Evolutionary conservation across 179 eudicot genomes (phyloP).

Genomic region (Silene coronaria): DNA sequence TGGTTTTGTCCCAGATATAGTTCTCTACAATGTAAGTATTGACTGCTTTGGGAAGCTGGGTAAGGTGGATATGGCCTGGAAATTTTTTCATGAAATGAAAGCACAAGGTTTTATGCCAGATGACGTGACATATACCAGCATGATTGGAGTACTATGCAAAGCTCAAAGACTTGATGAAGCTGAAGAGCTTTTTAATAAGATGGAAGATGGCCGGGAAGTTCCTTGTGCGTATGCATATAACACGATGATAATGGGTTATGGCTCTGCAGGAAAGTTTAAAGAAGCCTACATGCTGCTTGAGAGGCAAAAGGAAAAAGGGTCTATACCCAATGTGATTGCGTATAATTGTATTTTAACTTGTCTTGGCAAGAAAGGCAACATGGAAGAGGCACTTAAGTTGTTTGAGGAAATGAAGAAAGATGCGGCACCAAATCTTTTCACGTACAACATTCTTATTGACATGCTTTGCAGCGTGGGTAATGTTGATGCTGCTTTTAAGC

Average conservation of each 20-base stretch:
- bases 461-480: constrained; percentile 66
- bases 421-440: constrained; percentile 65
- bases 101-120: constrained; percentile 69
- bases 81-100: constrained; percentile 88
- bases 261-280: constrained; percentile 71
- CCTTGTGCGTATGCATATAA: constrained; percentile 99
- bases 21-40: constrained; percentile 87
- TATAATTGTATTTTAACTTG: constrained; percentile 81
- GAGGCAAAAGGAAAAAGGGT: constrained; percentile 72
- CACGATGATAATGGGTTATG: constrained; percentile 98
- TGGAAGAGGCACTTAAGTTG: constrained; percentile 62
- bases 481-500: constrained; percentile 58
- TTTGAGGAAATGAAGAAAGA: constrained; percentile 80
- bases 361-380: constrained; percentile 65
- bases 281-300: constrained; percentile 76
- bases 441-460: constrained; percentile 79
- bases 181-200: constrained; percentile 67
- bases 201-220: constrained; percentile 65
- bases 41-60: constrained; percentile 93
- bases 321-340: constrained; percentile 81
- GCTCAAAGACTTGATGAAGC: constrained; percentile 75
- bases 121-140: constrained; percentile 87
- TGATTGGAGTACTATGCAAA: constrained; percentile 84
- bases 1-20: constrained; percentile 62
- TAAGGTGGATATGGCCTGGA: constrained; percentile 96